Percentiles rank a stretch among this genome's conserved stretches.
Conservation (phyloP, 2,329 filamentous ascomycete genomes). For the Botryosphaeria dothidea region DNA sequence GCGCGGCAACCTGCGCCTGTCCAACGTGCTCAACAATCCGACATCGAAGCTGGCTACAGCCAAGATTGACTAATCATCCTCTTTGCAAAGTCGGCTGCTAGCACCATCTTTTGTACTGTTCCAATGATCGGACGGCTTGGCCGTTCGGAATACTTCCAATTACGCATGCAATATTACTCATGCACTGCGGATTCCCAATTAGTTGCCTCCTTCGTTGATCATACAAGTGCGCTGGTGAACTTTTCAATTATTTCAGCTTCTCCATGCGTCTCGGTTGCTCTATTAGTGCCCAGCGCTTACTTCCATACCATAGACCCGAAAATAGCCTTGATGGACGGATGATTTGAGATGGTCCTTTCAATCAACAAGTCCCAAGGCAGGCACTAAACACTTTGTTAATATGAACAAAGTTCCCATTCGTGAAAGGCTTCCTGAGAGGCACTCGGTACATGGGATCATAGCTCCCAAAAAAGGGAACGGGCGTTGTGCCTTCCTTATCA, state of each 20-base stretch:
- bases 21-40: slow-evolving; percentile 78
- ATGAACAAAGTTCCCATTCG: too few relatives aligned
- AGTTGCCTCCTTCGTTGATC: not conserved
- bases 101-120: not conserved
- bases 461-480: too few relatives aligned
- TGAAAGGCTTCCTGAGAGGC: too few relatives aligned
- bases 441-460: too few relatives aligned
- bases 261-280: not conserved
- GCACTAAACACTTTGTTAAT: too few relatives aligned
- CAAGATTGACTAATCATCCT: slow-evolving; percentile 66
- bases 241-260: not conserved
- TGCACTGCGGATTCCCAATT: not conserved
- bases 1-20: slow-evolving; percentile 68
- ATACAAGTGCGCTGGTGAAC: not conserved
- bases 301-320: not conserved
- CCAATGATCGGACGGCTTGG: not conserved
- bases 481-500: too few relatives aligned
- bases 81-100: not conserved
- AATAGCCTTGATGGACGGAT: not conserved
- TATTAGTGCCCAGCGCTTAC: too few relatives aligned
- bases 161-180: not conserved
- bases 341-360: too few relatives aligned
- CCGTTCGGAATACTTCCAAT: too few relatives aligned
- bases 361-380: too few relatives aligned
- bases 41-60: slow-evolving; percentile 68